Conservation (phyloP, 2,329 filamentous ascomycete species). For the Aspergillus tubingensis region DNA sequence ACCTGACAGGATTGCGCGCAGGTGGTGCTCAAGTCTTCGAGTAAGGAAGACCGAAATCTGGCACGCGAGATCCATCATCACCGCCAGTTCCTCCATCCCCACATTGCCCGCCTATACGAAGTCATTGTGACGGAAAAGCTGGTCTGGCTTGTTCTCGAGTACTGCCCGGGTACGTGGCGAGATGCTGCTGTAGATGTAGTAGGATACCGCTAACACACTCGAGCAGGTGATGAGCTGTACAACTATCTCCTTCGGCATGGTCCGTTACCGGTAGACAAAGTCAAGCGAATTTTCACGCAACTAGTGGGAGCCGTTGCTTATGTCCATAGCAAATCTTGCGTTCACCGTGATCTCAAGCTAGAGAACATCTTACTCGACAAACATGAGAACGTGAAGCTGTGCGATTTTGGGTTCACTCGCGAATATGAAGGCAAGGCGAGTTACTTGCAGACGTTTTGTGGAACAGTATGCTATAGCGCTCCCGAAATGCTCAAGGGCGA, state of each 20-base stretch:
- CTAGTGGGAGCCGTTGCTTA: conserved; percentile 93
- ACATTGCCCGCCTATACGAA: conserved; percentile 95
- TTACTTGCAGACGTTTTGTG: conserved; percentile 95
- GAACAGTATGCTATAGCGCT: conserved; percentile 95
- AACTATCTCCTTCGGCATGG: conserved; percentile 91
- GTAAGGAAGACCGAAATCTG: conserved; percentile 92
- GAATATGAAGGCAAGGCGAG: conserved; percentile 96
- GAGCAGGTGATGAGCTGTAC: conserved; percentile 87
- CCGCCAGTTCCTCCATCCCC: conserved; percentile 94
- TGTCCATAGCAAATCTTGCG: conserved; percentile 91
- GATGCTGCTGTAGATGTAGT: background rate
- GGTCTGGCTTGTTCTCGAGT: conserved; percentile 96
- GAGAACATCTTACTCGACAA: conserved; percentile 97
- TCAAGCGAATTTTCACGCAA: conserved; percentile 94
- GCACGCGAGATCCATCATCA: conserved; percentile 98
- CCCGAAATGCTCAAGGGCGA: conserved; percentile 98
- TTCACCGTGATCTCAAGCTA: conserved; percentile 94
- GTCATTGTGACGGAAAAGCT: conserved; percentile 94
- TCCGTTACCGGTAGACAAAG: conserved; percentile 78
- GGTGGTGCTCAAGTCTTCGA: conserved; percentile 98
- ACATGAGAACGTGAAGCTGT: conserved; percentile 94
- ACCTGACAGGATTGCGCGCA: conserved; percentile 40
- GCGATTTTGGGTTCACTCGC: conserved; percentile 96
- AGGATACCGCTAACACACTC: conserved; percentile 17
- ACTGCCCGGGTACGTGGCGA: conserved; percentile 73